Base-by-base conservation (phyloP, 192 early-diverging fungal genomes). In the Ambispora gerdemannii region DNA sequence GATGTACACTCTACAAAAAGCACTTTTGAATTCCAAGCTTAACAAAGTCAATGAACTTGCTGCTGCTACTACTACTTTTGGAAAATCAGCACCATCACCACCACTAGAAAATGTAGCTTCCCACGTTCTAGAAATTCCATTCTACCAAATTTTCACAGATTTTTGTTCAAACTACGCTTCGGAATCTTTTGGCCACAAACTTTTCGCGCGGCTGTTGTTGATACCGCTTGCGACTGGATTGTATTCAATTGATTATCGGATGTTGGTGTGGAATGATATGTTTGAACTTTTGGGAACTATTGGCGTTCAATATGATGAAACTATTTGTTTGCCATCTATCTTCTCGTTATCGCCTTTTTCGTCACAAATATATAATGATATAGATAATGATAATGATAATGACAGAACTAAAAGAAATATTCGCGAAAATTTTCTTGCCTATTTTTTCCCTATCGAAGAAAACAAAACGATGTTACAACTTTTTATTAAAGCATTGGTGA, bases 121-220 rank as follows among this genome's bases (percentile, higher is more conserved):
- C 22, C 28, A 20, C 28, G 24, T 58, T 2, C 33, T 60, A 0
- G 25, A 17, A 60, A 20, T 15, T 24, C 55, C 68, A 47, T 70
- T 70, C 55, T 70, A 70, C 60, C 56, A 59, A 32, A 49, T 70
- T 43, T 70, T 60, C 17, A 43, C 55, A 8, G 68, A 70, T 50
- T 70, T 70, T 49, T 24, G 25, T 13, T 53, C 35, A 10, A 19
- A 6, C 3, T 70, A 70, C 32, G 55, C 28, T 10, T 32, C 68
- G 17, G 68, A 60, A 60, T 70, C 68, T 49, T 31, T 49, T 31
- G 68, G 68, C 28, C 15, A 70, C 38, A 70, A 50, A 70, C 33
- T 25, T 15, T 70, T 60, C 55, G 56, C 56, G 4, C 68, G 33
- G 49, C 25, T 59, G 11, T 2, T 50, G 15, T 8, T 70, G 11